Evolutionary conservation across 108 stramenopile genomes (phyloP).

Genomic region (Epipyxis sp.): DNA sequence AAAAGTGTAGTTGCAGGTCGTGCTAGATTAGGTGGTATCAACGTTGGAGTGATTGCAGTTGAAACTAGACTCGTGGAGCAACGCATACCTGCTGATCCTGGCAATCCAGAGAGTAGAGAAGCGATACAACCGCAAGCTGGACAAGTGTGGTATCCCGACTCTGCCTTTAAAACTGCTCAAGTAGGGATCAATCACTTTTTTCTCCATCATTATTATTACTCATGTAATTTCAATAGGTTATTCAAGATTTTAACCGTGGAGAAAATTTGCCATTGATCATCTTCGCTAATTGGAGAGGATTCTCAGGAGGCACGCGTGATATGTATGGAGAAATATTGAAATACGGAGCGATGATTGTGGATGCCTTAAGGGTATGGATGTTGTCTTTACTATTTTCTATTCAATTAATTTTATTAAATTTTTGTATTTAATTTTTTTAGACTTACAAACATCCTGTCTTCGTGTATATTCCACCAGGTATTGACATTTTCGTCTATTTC

Average conservation of each 20-base stretch:
- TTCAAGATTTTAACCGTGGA: conserved; percentile 84
- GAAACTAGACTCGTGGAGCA: conserved; percentile 91
- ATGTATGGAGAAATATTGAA: conserved; percentile 97
- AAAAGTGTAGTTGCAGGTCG: conserved; percentile 94
- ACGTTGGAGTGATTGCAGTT: conserved; percentile 92
- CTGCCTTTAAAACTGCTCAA: conserved; percentile 95
- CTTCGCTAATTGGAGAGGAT: conserved; percentile 99
- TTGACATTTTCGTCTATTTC: too few relatives aligned
- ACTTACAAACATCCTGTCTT: conserved; percentile 92
- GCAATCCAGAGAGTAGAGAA: conserved; percentile 91
- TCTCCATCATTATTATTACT: too few relatives aligned
- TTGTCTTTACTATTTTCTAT: too few relatives aligned
- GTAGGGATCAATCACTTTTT: too few relatives aligned
- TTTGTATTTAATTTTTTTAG: too few relatives aligned
- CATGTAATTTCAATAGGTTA: too few relatives aligned
- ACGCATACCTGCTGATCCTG: conserved; percentile 87
- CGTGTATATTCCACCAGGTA: conserved; percentile 93
- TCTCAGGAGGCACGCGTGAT: conserved; percentile 92
- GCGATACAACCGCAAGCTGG: conserved; percentile 84
- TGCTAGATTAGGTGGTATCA: conserved; percentile 91
- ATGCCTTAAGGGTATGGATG: conserved; percentile 90
- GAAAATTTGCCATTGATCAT: conserved; percentile 96
- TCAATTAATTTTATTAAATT: too few relatives aligned
- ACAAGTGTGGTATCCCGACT: conserved; percentile 96
- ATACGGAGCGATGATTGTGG: conserved; percentile 97